phyloP scores from a whole-genome alignment of 2,329 filamentous ascomycete species.

The Spiromastix sp. region DNA sequence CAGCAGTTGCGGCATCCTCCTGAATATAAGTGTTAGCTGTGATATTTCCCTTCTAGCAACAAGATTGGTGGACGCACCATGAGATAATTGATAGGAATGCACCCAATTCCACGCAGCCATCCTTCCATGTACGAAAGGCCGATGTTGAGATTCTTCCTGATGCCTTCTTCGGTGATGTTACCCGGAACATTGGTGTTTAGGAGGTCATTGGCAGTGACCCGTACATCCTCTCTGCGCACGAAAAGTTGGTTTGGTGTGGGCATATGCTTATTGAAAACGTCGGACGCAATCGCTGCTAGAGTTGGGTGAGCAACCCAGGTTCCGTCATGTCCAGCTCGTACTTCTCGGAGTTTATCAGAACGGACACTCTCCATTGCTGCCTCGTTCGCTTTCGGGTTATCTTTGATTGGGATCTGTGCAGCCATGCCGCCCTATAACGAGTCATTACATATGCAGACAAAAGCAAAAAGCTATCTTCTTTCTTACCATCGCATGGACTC shows the following conservation, averaged over 20 bases:
- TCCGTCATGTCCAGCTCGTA: constrained; percentile 86
- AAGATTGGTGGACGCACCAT: constrained; percentile 48
- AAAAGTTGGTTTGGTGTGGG: constrained; percentile 96
- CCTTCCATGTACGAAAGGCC: constrained; percentile 98
- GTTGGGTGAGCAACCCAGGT: constrained; percentile 98
- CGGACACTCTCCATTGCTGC: constrained; percentile 87
- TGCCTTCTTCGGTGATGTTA: constrained; percentile 82
- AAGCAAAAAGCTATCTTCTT: no score
- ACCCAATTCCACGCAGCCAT: constrained; percentile 89
- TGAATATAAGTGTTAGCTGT: constrained; percentile 9
- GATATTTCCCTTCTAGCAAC: no score
- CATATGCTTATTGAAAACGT: constrained; percentile 98
- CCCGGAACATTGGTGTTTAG: constrained; percentile 98
- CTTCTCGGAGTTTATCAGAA: constrained; percentile 93
- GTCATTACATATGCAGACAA: no score
- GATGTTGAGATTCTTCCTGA: constrained; percentile 95
- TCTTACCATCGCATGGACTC: constrained; percentile 92
- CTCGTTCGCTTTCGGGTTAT: constrained; percentile 82
- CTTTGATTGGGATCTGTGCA: constrained; percentile 97
- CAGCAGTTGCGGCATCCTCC: constrained; percentile 93
- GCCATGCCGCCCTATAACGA: constrained; percentile 67
- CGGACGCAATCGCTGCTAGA: constrained; percentile 74
- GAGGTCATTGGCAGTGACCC: constrained; percentile 76
- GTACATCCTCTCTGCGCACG: constrained; percentile 78
- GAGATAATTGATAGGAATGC: constrained; percentile 93